Evolutionary conservation across 192 early-diverging fungal genomes (phyloP).

Genomic region (Backusella psychrophila): DNA sequence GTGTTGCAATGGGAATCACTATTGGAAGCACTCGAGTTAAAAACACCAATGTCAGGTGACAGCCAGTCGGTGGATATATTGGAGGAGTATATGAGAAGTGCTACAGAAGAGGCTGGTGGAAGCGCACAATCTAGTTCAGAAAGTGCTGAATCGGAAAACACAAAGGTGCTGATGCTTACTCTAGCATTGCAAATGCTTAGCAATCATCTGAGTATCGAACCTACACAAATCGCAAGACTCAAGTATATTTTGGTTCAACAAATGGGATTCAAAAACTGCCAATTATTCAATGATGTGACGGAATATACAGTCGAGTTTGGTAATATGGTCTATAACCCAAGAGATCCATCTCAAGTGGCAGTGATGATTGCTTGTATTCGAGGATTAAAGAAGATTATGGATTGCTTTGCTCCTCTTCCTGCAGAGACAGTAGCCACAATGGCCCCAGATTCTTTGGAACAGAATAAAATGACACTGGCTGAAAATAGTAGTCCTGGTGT

Average conservation of each 20-base stretch:
- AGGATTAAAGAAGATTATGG: conserved; percentile 43
- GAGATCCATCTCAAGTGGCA: conserved; percentile 32
- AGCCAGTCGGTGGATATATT: conserved; percentile 13
- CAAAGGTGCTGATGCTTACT: conserved; percentile 40
- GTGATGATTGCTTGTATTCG: conserved; percentile 35
- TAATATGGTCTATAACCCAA: conserved; percentile 37
- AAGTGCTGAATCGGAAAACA: conserved; percentile 36
- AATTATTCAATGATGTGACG: conserved; percentile 32
- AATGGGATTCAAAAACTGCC: conserved; percentile 51
- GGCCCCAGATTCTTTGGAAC: conserved; percentile 17
- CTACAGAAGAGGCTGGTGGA: background rate
- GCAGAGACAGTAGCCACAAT: conserved; percentile 31
- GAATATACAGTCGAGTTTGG: conserved; percentile 41
- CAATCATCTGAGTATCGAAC: conserved; percentile 42
- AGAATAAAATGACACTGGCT: conserved; percentile 20
- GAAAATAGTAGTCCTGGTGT: conserved; percentile 41
- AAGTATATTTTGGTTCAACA: conserved; percentile 48
- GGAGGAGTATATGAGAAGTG: conserved; percentile 26
- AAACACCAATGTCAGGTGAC: background rate
- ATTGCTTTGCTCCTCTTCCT: conserved; percentile 37
- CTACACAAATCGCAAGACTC: conserved; percentile 43
- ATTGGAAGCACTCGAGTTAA: conserved; percentile 25
- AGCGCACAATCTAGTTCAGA: background rate
- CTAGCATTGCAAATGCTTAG: conserved; percentile 58
- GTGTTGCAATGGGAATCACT: conserved; percentile 41